Percentiles rank a stretch among this genome's conserved stretches.
These are phyloP conservation scores for Claviceps capensis DNA, from an alignment of 2,329 filamentous ascomycete genomes.

Conservation along the genomic window DNA sequence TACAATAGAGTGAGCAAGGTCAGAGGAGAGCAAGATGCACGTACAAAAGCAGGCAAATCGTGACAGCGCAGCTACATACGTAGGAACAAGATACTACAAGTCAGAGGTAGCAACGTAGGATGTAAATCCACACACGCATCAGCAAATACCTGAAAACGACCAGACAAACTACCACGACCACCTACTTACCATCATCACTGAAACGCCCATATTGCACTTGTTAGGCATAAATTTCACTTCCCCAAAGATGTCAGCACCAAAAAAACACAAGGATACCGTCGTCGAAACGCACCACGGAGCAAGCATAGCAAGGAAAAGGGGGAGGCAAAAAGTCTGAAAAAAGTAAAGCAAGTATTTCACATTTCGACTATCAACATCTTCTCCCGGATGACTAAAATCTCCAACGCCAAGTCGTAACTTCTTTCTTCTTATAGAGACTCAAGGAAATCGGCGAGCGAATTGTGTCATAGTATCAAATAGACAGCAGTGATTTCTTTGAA, in stretches of 20 bases:
- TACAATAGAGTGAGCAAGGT: too few species aligned
- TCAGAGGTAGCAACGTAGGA: too few species aligned
- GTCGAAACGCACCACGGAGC: neutral
- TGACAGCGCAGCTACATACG: too few species aligned
- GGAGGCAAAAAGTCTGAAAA: constrained; percentile 6
- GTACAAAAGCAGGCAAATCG: too few species aligned
- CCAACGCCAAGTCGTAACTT: constrained; percentile 27
- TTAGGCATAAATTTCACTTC: constrained; percentile 2
- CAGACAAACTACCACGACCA: too few species aligned
- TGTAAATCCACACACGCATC: neutral
- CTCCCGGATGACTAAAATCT: constrained; percentile 24
- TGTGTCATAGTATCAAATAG: constrained; percentile 16
- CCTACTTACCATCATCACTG: neutral
- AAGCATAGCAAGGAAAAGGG: neutral
- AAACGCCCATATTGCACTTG: neutral
- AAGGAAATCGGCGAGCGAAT: constrained; percentile 17
- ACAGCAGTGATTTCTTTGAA: constrained; percentile 16
- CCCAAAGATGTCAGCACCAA: constrained; percentile 1
- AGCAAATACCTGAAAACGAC: too few species aligned
- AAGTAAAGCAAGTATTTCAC: constrained; percentile 16
- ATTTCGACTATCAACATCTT: constrained; percentile 25
- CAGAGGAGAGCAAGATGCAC: too few species aligned
- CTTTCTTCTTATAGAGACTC: constrained; percentile 12
- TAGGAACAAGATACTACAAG: too few species aligned
- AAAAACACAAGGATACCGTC: neutral